A percentile compares a stretch with the other conserved stretches of the same genome.
Conservation (phyloP, 768 basidiomycete species). For the Russula sp. region DNA sequence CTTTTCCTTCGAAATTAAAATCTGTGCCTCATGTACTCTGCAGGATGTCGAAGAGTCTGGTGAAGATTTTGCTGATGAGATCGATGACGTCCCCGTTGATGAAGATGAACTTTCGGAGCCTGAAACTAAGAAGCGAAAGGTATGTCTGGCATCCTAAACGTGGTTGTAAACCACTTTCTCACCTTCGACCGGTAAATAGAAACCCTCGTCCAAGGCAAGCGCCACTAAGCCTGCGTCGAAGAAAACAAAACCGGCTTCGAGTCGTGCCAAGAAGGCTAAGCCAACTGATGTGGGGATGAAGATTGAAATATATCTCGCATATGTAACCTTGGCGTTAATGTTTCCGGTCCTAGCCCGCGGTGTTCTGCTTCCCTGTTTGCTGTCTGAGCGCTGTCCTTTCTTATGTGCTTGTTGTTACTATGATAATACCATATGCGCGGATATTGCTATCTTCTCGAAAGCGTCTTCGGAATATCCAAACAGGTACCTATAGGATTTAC, state of each 20-base stretch:
- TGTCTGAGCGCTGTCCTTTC: conserved; percentile 22
- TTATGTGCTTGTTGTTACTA: conserved; percentile 18
- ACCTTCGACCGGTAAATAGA: conserved; percentile 4
- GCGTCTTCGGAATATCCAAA: background rate
- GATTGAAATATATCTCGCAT: conserved; percentile 13
- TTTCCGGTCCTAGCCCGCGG: background rate
- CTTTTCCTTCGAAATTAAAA: background rate
- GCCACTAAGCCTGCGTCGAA: conserved; percentile 23
- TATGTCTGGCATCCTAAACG: conserved; percentile 32
- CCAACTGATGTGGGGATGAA: conserved; percentile 17
- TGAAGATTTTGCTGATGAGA: conserved; percentile 48
- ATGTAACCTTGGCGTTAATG: background rate
- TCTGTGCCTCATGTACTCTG: background rate
- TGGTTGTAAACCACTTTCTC: background rate
- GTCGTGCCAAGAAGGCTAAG: conserved; percentile 25
- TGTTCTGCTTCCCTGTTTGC: conserved; percentile 6
- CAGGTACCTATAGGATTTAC: background rate
- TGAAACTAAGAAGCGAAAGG: conserved; percentile 69
- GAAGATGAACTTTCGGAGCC: conserved; percentile 47
- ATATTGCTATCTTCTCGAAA: background rate
- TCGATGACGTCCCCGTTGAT: conserved; percentile 45
- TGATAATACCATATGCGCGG: conserved; percentile 26
- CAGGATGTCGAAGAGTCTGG: conserved; percentile 43
- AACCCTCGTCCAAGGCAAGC: conserved; percentile 8
- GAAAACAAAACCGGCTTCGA: conserved; percentile 21